Evolutionary conservation across 1,284 basidiomycete genomes (phyloP).

Genomic region (Albatrellus sp.): DNA sequence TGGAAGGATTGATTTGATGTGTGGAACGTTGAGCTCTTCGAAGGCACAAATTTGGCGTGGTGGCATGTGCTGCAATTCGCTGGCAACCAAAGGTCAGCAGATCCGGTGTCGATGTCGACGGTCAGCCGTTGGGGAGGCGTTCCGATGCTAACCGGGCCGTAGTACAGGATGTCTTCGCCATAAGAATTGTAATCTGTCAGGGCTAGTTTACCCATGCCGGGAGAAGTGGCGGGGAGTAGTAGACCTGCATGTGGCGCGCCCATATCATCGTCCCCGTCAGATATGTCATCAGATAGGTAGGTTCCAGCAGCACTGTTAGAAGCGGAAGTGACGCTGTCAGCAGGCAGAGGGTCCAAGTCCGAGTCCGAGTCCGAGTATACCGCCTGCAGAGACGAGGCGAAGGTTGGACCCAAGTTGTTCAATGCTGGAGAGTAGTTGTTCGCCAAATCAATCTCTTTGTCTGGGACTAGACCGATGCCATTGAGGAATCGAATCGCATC

Average conservation of each 20-base stretch:
- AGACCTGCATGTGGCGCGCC: too few relatives aligned
- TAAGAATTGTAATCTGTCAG: conserved; percentile 27
- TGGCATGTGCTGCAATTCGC: conserved; percentile 27
- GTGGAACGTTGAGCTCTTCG: conserved; percentile 28
- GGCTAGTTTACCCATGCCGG: conserved; percentile 16
- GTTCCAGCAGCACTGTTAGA: too few relatives aligned
- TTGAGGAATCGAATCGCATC: conserved; percentile 21
- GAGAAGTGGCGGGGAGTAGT: conserved; percentile 12
- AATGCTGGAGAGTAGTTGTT: conserved; percentile 4
- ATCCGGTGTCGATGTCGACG: conserved; percentile 49
- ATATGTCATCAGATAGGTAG: too few relatives aligned
- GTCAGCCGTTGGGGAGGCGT: conserved; percentile 30
- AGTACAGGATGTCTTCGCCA: conserved; percentile 36
- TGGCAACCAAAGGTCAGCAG: conserved; percentile 45
- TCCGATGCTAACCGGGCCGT: conserved; percentile 33
- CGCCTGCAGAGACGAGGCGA: too few relatives aligned
- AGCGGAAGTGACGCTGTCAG: too few relatives aligned
- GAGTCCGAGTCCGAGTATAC: too few relatives aligned
- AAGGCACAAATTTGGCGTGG: conserved; percentile 22
- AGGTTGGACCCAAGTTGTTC: not conserved
- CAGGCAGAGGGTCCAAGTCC: too few relatives aligned
- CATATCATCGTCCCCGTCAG: too few relatives aligned
- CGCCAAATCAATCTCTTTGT: conserved; percentile 14
- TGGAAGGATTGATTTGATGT: conserved; percentile 25
- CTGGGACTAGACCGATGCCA: conserved; percentile 22